A percentile compares a stretch with the other conserved stretches of the same genome.
phyloP scores from a whole-genome alignment of 257 asterid species.

The Plantago major region DNA sequence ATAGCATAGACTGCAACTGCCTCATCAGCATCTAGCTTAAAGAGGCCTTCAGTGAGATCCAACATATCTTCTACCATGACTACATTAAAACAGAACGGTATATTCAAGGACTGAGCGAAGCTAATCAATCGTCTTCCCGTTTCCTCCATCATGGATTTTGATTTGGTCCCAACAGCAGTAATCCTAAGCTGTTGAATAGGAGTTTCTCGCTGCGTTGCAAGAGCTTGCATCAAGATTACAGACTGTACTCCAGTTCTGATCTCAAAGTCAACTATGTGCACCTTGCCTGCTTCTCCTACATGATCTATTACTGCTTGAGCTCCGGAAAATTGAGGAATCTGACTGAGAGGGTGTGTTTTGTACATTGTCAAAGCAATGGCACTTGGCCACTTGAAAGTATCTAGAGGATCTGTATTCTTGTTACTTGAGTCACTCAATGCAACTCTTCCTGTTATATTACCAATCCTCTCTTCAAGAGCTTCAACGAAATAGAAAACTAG shows the following conservation, averaged over 20 bases:
- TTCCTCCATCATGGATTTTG: conserved; percentile 37
- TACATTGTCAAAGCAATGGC: conserved; percentile 29
- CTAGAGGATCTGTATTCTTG: conserved; percentile 22
- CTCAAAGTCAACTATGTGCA: conserved; percentile 51
- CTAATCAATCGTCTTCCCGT: conserved; percentile 35
- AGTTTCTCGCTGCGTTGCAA: conserved; percentile 16
- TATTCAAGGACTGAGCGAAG: conserved; percentile 43
- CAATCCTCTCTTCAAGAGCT: conserved; percentile 49
- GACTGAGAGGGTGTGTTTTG: conserved; percentile 36
- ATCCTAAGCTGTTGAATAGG: conserved; percentile 43
- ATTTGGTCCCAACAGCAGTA: conserved; percentile 43
- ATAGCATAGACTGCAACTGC: conserved; percentile 35
- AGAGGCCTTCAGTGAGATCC: conserved; percentile 26
- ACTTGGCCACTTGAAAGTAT: conserved; percentile 14
- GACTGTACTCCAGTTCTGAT: conserved; percentile 46
- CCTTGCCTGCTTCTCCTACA: conserved; percentile 32
- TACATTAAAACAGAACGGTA: conserved; percentile 35
- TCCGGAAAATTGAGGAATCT: conserved; percentile 43
- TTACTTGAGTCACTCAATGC: conserved; percentile 19
- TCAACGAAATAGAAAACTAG: conserved; percentile 44
- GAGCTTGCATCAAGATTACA: conserved; percentile 63
- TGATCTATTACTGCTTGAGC: conserved; percentile 51
- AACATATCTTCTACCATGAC: conserved; percentile 40
- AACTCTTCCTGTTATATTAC: conserved; percentile 37
- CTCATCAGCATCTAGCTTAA: conserved; percentile 35